Evolutionary conservation across 1,284 basidiomycete genomes (phyloP), one percentile per base, ranked within the genome.

Genomic region (Apiotrichum siamense): DNA sequence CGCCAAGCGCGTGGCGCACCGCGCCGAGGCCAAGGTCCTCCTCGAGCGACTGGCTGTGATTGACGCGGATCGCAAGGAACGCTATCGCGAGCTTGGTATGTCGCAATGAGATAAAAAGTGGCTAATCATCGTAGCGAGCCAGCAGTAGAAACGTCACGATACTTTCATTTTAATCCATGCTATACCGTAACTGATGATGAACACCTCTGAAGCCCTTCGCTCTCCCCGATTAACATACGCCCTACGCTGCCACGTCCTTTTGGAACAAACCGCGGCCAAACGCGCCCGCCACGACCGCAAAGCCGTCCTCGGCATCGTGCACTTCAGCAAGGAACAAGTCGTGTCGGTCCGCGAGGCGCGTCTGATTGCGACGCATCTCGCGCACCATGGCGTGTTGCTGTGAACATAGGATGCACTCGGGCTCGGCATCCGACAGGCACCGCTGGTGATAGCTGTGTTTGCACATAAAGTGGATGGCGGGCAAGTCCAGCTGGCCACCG

Each of bases 391-490:
- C 83, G 64, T 96, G 88, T 58, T 88, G 83, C 10, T 83, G 80
- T 1, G 85, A 87, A 63, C 93, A 97, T 15, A 82, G 80, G 0
- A 88, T 88, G 65, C 94, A 98, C 66, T 94, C 88, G 0, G 84
- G 83, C 56, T 92, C 88, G 57, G 87, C 81, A 55, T 92, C 89
- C 13, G 82, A 80, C 33, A 91, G 76, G 68, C 87, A 97, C 51
- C 89, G 78, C 70, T 94, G 90, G 69, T 98, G 96, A 76, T 90
- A 98, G 56, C 87, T 91, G 72, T 98, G 94, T 65, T 87, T 86
- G 75, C 93, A 98, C 93, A 97, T 96, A 66, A 97, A 98, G 73
- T 98, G 93, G 4, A 97, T 81, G 52, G 83, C 87, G 0, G 94
- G 94, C 18, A 97, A 79, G 69, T 97, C 92, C 53, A 97, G 81